Conservation (phyloP, 441 rosid species). For the Populus hybrid region DNA sequence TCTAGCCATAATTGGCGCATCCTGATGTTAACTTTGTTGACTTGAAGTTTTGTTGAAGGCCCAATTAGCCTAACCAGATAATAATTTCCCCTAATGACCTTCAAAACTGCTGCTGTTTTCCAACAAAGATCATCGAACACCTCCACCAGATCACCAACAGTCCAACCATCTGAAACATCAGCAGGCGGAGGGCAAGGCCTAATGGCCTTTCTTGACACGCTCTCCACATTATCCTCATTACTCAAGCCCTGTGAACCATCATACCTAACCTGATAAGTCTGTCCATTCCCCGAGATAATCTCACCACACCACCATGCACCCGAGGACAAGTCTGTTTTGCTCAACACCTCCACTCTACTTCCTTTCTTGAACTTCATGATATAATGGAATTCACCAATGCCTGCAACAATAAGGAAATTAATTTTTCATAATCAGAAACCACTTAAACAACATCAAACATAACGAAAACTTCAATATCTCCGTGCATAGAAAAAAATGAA, state of each 20-base stretch:
- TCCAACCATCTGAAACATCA: conserved; percentile 34
- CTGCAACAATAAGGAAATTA: conserved; percentile 6
- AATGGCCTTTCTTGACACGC: conserved; percentile 47
- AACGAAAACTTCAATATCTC: not conserved
- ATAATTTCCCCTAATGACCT: conserved; percentile 31
- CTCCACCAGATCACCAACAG: conserved; percentile 62
- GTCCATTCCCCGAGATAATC: conserved; percentile 59
- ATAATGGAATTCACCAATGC: not conserved
- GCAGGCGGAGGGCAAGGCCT: conserved; percentile 66
- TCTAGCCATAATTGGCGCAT: conserved; percentile 64
- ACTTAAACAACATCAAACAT: not conserved
- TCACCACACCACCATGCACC: conserved; percentile 63
- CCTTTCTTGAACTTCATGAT: conserved; percentile 70
- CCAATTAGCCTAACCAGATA: conserved; percentile 55
- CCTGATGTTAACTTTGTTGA: conserved; percentile 45
- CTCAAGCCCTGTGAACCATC: conserved; percentile 17
- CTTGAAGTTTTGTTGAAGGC: conserved; percentile 31
- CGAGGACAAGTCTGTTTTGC: conserved; percentile 38
- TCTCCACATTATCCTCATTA: conserved; percentile 28
- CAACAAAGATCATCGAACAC: conserved; percentile 50
- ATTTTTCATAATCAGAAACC: not conserved
- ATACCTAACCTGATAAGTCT: conserved; percentile 43
- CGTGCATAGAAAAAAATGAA: not conserved
- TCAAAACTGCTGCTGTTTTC: conserved; percentile 52
- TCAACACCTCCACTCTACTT: conserved; percentile 61